Evolutionary conservation across 2,329 filamentous ascomycete genomes (phyloP), one percentile per base, ranked within the genome.

Genomic region (Fusarium paranaense): DNA sequence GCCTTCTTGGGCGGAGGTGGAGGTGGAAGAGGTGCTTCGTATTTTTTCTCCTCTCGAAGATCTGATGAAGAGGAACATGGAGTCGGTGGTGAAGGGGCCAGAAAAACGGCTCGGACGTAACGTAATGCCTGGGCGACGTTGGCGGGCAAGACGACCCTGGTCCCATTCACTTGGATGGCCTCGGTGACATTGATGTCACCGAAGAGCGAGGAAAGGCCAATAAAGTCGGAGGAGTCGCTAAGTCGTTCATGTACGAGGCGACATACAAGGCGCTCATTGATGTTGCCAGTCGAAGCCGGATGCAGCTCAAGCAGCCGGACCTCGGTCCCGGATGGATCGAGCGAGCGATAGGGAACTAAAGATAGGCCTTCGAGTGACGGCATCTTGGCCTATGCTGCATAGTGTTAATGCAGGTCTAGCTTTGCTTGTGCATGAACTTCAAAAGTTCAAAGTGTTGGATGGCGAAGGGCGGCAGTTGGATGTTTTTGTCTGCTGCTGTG

Each of bases 281-380:
- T 40, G 45, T 76, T 66, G 74, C 72, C 72, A 30, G 61, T 70
- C 1, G 75, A 54, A 3, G 75, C 59, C 5, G 72, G 70, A 50
- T 77, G 70, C 60, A 77, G 66, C 64, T 77, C 75, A 5, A 77
- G 61, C n/a, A 77, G 40, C 47, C 75, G 72, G 18, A 77, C 54
- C 32, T 77, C 72, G 6, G 70, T 68, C 11, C 57, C 57, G 20
- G 37, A 52, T 18, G 59, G 52, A 59, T 77, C 64, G 35, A 77
- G 57, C 11, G 74, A 60, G n/a, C 70, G 72, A 38, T 77, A 77
- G 18, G 66, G 70, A 56, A 77, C 77, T 52, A 67, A 67, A n/a
- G 75, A 64, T 14, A 71, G 25, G 18, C 75, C 75, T 7, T 77
- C 75, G 20, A 57, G 64, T 57, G 72, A 71, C 42, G 63, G 58